Evolutionary conservation across 129 eudicot species (phyloP), one percentile per base, ranked within the genome.

Genomic region (Chrysanthemum lavandulifolium): DNA sequence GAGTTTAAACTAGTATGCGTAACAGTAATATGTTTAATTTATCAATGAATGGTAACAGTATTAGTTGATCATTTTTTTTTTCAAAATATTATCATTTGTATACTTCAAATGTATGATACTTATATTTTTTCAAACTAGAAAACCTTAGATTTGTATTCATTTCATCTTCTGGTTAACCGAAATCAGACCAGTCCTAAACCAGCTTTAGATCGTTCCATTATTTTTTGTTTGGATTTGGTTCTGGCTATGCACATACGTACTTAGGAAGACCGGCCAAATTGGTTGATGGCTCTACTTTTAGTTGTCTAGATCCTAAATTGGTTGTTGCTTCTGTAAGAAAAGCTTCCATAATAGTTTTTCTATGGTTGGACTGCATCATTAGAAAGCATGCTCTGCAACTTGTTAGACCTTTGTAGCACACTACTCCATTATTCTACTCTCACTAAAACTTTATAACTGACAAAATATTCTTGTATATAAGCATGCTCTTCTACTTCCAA

Each of bases 361-460:
- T 57, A 76, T 57, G 52, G 61, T 48, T 57, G 74, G 61, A 59
- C 47, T 33, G 64, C 49, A 51, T 77, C 56, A 61, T 77, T 77
- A 68, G 8, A 67, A 8, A 62, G 16, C 70, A 71, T 63, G 65
- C 53, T 62, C 73, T 63, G 82, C 73, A 78, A 72, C 10, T 72
- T 78, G 82, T 55, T 61, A 67, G 61, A 78, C 61, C 73, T 78
- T 78, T 78, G 77, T 71, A 71, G 18, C 73, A 78, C 82, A 78
- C 78, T 64, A 66, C 82, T 78, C 78, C 73, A 78, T 78, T 72
- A 78, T 47, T 71, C 55, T 55, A 56, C 45, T 54, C 60, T 31
- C 5, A 2, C 6, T 21, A 13, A 4, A 23, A 16, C 29, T 33
- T 33, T 27, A 70, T 51, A 63, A 6, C 69, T 40, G 2, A 36